Evolutionary conservation across 148 eudicot species (phyloP), one percentile per base, ranked within the genome.

Genomic region (Limonium bicolor): DNA sequence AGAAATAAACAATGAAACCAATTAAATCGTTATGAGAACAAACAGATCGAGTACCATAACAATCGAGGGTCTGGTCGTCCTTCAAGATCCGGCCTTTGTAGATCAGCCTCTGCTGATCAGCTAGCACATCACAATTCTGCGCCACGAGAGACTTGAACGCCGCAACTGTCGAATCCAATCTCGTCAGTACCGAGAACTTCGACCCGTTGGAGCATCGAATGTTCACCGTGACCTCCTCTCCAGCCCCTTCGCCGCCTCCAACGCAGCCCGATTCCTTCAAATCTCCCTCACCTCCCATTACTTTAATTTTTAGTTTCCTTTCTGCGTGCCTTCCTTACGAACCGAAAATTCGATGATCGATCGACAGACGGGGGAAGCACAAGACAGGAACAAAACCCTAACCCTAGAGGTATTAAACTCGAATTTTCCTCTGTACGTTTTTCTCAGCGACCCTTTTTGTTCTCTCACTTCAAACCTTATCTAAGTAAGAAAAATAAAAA

Each of bases 71-170:
- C 57, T 86, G 93, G 48, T 86, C 94, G 35, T 86, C 86, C 72
- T 86, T 86, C 46, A 86, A 72, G 68, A 86, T 82, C 64, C 94
- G 81, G 17, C 94, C 94, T 52, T 86, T 81, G 51, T 86, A 86
- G 61, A 86, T 86, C 87, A 86, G 43, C 51, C 87, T 61, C 79
- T 82, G 96, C 43, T 86, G 94, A 37, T 76, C 73, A 45, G 87
- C 71, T n/a, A 84, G 94, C 2, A 82, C 73, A 28, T 86, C 87
- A 38, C 76, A 75, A 44, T 55, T 78, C 58, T 73, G 71, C 2
- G 82, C 82, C 17, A 86, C 56, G 1, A 76, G 36, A 31, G 54
- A 64, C 54, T 86, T 86, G 37, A 86, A 78, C 13, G 51, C 51
- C 16, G 31, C 64, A 27, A 86, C 94, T 38, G 76, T 48, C 16